Evolutionary conservation across 2,329 filamentous ascomycete species (phyloP), one percentile per base, ranked within the genome.

Genomic region (Paraphoma chrysanthemicola): DNA sequence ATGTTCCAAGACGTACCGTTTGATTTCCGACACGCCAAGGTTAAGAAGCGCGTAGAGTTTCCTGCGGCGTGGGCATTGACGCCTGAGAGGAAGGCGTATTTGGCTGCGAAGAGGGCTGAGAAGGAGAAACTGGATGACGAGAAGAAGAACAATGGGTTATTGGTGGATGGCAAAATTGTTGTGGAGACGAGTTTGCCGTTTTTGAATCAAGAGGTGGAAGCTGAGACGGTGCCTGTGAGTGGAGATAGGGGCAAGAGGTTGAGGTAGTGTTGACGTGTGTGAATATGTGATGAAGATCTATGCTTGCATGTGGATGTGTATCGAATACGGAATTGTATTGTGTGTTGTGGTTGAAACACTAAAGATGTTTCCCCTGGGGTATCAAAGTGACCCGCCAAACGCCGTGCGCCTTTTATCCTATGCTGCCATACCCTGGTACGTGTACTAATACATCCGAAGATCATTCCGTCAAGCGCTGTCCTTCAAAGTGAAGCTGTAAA

Each of bases 1-100:
- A 90, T 86, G 10, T 97, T 98, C 70, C 88, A 88, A 63, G 95
- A 99, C 74, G 80, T 99, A 30, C 94, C 95, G 2, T 84, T 98
- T 47, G 93, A 99, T 73, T 89, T 92, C 57, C 85, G 95, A 68
- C 94, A 98, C 77, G 88, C 94, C 81, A 88, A 85, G 70, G 82
- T 85, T 60, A 90, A 90, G 81, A 76, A 76, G 42, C 86, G 86
- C 73, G 83, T 86, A 52, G 84, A 82, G 62, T 98, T 97, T 77
- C 95, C 95, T 2, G 84, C 87, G 66, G 86, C 88, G 65, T 99
- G 95, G 95, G 86, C 85, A 56, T 79, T 99, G 83, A 93, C 90
- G 1, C 79, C 86, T 45, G 82, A 90, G 78, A 84, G 92, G 61
- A 85, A 83, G 71, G 74, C 80, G 69, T 83, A 90, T 76, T 80